phyloP scores from a whole-genome alignment of 148 eudicot genomes.

The Drosera capensis region DNA sequence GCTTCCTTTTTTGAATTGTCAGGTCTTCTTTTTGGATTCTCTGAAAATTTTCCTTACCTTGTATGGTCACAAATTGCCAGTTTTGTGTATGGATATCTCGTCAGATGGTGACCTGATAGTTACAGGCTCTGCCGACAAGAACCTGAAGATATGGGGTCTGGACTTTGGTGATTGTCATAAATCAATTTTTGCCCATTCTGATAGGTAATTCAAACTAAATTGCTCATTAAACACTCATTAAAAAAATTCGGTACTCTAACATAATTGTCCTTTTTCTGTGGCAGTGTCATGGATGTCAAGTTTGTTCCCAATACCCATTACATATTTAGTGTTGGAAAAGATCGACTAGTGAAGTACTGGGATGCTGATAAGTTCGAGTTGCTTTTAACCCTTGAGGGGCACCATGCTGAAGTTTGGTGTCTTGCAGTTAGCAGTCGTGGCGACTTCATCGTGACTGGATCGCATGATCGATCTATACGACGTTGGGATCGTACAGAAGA shows the following conservation, averaged over 20 bases:
- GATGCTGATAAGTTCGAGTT: slow-evolving; percentile 98
- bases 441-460: slow-evolving; percentile 90
- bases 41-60: slow-evolving; percentile 60
- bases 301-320: slow-evolving; percentile 87
- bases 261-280: slow-evolving; percentile 9
- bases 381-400: slow-evolving; percentile 89
- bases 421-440: slow-evolving; percentile 86
- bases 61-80: slow-evolving; percentile 96
- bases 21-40: slow-evolving; percentile 81
- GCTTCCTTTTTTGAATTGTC: slow-evolving; percentile 6
- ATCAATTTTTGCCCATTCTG: slow-evolving; percentile 91
- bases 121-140: slow-evolving; percentile 91
- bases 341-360: slow-evolving; percentile 85
- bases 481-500: slow-evolving; percentile 99
- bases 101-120: slow-evolving; percentile 90
- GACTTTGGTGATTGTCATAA: slow-evolving; percentile 98
- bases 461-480: slow-evolving; percentile 87
- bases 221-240: no score
- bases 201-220: slow-evolving; percentile 30
- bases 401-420: slow-evolving; percentile 91
- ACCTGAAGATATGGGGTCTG: slow-evolving; percentile 94
- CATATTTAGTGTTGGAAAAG: slow-evolving; percentile 93
- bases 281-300: slow-evolving; percentile 93
- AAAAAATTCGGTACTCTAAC: no score
- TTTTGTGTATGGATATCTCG: slow-evolving; percentile 87